Evolutionary conservation across 2,329 filamentous ascomycete genomes (phyloP).

Genomic region (Drechslera avenae): DNA sequence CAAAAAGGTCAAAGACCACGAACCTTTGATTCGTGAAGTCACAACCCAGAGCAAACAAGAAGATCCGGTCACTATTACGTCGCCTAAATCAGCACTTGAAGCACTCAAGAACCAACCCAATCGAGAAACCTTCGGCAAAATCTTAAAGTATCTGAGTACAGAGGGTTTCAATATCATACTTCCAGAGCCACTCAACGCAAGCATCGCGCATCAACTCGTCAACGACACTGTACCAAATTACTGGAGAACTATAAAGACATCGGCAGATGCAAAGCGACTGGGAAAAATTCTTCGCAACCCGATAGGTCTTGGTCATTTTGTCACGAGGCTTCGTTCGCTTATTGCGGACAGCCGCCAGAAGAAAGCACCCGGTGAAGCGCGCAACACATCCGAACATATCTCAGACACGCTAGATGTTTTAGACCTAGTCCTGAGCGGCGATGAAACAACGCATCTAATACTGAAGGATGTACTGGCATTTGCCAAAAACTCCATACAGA

Average conservation of each 20-base stretch:
- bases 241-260: slow-evolving; percentile 61
- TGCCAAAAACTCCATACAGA: slow-evolving; percentile 52
- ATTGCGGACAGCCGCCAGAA: slow-evolving; percentile 50
- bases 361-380: slow-evolving; percentile 39
- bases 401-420: slow-evolving; percentile 53
- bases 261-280: slow-evolving; percentile 51
- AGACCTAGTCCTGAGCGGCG: slow-evolving; percentile 50
- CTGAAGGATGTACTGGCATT: slow-evolving; percentile 52
- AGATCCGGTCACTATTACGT: slow-evolving; percentile 23
- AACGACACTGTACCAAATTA: slow-evolving; percentile 79
- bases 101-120: slow-evolving; percentile 67
- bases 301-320: slow-evolving; percentile 75
- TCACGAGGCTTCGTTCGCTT: slow-evolving; percentile 70
- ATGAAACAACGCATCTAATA: slow-evolving; percentile 51
- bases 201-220: slow-evolving; percentile 76
- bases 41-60: slow-evolving; percentile 17
- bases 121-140: slow-evolving; percentile 59
- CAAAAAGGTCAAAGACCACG: slow-evolving; percentile 27
- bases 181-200: slow-evolving; percentile 71
- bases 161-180: slow-evolving; percentile 62
- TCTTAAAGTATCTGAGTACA: slow-evolving; percentile 59
- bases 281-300: slow-evolving; percentile 72
- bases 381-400: slow-evolving; percentile 41
- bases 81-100: slow-evolving; percentile 61
- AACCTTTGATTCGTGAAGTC: slow-evolving; percentile 26